Evolutionary conservation across 2,329 filamentous ascomycete species (phyloP).

Genomic region (Xylaria sp.): DNA sequence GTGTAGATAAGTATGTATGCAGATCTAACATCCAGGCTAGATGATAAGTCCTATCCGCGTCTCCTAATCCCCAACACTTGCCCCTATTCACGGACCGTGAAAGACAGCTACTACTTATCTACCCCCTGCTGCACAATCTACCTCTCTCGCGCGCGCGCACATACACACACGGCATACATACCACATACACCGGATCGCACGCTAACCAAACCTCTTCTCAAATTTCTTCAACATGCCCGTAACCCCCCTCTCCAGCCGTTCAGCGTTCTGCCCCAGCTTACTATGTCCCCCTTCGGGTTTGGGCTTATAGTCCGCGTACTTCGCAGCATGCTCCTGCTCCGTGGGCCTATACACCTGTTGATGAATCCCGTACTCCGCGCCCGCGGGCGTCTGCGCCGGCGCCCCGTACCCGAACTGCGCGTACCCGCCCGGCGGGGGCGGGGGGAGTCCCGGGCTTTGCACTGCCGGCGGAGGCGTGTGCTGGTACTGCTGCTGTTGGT

Average conservation of each 20-base stretch:
- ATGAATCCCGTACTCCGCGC: conserved; percentile 68
- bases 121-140: no score
- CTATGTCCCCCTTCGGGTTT: conserved; percentile 56
- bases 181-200: no score
- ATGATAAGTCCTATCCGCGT: no score
- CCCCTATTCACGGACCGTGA: no score
- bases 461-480: conserved; percentile 51
- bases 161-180: no score
- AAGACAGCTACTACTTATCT: no score
- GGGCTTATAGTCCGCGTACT: conserved; percentile 53
- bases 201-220: conserved; percentile 73
- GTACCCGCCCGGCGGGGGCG: conserved; percentile 65
- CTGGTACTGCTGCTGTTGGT: conserved; percentile 16
- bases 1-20: no score
- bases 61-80: no score
- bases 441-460: conserved; percentile 53
- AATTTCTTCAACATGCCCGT: conserved; percentile 80
- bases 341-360: conserved; percentile 77
- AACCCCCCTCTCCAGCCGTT: conserved; percentile 75
- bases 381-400: conserved; percentile 29
- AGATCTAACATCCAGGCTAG: no score
- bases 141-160: no score
- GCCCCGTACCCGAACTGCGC: conserved; percentile 61
- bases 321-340: conserved; percentile 64
- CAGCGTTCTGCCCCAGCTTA: conserved; percentile 73